A percentile compares a stretch with the other conserved stretches of the same genome.
phyloP scores from a whole-genome alignment of 192 early-diverging fungal genomes.

The Martensiomyces pterosporus region DNA sequence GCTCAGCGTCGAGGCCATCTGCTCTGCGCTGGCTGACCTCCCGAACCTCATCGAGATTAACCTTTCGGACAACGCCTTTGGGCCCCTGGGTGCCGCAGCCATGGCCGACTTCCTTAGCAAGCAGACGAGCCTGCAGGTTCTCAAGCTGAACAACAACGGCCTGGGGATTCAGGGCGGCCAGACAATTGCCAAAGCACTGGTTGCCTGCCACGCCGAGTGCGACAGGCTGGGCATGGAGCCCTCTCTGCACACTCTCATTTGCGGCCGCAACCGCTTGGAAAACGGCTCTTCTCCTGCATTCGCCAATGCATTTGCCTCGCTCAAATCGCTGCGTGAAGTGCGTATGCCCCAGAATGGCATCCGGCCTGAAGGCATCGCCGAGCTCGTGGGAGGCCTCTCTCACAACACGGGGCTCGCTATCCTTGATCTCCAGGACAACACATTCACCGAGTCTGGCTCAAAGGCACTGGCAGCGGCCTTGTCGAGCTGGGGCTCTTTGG shows the following conservation, averaged over 20 bases:
- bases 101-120: constrained; percentile 80
- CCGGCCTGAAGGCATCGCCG: constrained; percentile 87
- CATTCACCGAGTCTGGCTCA: constrained; percentile 81
- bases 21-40: constrained; percentile 78
- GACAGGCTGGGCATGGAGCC: constrained; percentile 58
- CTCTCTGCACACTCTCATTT: constrained; percentile 74
- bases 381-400: constrained; percentile 63
- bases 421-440: constrained; percentile 96
- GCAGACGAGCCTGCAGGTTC: constrained; percentile 72
- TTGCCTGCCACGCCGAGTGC: constrained; percentile 70
- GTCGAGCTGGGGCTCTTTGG: constrained; percentile 72
- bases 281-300: constrained; percentile 71
- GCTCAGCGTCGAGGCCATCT: constrained; percentile 71
- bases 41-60: constrained; percentile 76
- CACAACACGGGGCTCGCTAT: constrained; percentile 63
- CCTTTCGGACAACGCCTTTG: constrained; percentile 96
- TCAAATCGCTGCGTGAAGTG: constrained; percentile 70
- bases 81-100: constrained; percentile 87
- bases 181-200: constrained; percentile 79
- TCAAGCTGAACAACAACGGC: constrained; percentile 97
- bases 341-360: constrained; percentile 98
- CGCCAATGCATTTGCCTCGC: constrained; percentile 76
- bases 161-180: constrained; percentile 87
- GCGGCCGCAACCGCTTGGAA: constrained; percentile 93
- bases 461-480: constrained; percentile 73